Conservation (phyloP, 345 rosid species). For the Boechera retrofracta region DNA sequence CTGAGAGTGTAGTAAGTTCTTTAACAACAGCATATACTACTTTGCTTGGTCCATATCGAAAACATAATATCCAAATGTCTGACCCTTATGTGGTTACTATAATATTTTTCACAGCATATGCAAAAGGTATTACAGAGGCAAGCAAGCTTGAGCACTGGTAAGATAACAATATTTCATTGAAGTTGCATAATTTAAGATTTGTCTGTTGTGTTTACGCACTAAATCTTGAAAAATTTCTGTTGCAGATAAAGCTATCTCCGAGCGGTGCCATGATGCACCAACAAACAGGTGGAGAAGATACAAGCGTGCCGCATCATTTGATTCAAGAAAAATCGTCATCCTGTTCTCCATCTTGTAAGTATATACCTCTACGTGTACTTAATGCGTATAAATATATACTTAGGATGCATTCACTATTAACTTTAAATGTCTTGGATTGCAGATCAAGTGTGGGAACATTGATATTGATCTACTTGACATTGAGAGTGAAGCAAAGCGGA, state of each 20-base stretch:
- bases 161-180: conserved; percentile 39
- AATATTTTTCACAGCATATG: conserved; percentile 51
- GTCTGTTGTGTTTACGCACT: conserved; percentile 12
- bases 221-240: not conserved
- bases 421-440: conserved; percentile 30
- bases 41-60: conserved; percentile 21
- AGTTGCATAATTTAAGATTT: not conserved
- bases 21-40: not conserved
- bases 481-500: conserved; percentile 70
- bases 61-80: conserved; percentile 20
- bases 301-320: conserved; percentile 83
- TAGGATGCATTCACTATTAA: not conserved
- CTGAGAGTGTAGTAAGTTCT: conserved; percentile 58
- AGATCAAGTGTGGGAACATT: conserved; percentile 93
- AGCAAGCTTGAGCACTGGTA: conserved; percentile 72
- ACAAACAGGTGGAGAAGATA: conserved; percentile 86
- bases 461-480: conserved; percentile 82
- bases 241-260: conserved; percentile 65
- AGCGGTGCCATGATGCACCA: conserved; percentile 69
- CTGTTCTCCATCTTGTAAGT: conserved; percentile 86
- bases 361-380: not conserved
- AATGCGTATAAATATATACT: not conserved
- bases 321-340: conserved; percentile 84
- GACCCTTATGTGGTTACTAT: conserved; percentile 3
- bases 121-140: conserved; percentile 85